Percentiles rank a stretch among this genome's conserved stretches.
Conservation (phyloP, 768 basidiomycete genomes). For the Leccinum imitatum region DNA sequence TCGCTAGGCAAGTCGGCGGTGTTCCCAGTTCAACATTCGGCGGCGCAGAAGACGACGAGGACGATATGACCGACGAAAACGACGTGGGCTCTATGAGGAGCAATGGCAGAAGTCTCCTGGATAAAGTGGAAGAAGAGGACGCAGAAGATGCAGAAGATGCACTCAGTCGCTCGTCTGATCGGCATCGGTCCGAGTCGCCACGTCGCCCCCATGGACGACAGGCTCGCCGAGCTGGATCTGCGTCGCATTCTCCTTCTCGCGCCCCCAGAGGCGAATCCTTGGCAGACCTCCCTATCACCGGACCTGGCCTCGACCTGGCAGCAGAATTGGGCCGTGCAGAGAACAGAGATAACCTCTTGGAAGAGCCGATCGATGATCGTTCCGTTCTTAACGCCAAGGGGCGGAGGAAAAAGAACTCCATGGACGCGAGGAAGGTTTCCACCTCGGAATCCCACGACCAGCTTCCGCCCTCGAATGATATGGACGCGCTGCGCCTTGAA, state of each 20-base stretch:
- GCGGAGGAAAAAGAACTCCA: constrained; percentile 42
- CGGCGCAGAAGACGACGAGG: constrained; percentile 34
- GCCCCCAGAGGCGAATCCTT: constrained; percentile 72
- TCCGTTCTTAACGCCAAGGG: constrained; percentile 43
- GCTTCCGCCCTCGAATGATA: constrained; percentile 49
- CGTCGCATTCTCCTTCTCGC: constrained; percentile 44
- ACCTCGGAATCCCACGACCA: constrained; percentile 43
- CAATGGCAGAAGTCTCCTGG: constrained; percentile 55
- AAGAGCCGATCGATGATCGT: constrained; percentile 51
- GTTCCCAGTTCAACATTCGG: constrained; percentile 41
- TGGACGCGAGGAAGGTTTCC: constrained; percentile 33
- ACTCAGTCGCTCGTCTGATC: constrained; percentile 39
- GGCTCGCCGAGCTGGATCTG: constrained; percentile 56
- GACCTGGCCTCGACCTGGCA: constrained; percentile 86
- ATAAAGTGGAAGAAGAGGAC: constrained; percentile 57
- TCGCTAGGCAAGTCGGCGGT: constrained; percentile 65
- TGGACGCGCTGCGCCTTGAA: constrained; percentile 78
- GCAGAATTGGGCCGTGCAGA: constrained; percentile 91
- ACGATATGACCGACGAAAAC: constrained; percentile 36
- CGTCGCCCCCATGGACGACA: constrained; percentile 45
- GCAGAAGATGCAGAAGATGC: constrained; percentile 45
- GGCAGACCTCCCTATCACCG: constrained; percentile 83
- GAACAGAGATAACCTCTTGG: constrained; percentile 77
- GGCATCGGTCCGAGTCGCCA: constrained; percentile 37
- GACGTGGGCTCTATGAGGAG: constrained; percentile 59